Conservation (phyloP, 257 asterid species). For the Ehretia macrophylla region DNA sequence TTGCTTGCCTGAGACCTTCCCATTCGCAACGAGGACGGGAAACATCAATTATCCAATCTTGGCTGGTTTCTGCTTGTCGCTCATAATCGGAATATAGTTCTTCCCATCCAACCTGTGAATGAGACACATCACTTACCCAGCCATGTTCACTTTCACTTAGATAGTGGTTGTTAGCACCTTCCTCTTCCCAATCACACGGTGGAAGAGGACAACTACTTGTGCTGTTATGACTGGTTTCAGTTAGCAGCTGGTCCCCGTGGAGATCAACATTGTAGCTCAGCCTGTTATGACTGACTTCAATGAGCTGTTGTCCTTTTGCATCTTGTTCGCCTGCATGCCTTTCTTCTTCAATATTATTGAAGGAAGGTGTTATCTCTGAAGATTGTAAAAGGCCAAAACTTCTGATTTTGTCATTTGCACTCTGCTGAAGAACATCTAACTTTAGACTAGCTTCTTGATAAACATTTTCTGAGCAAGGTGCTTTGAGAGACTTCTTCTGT, state of each 20-base stretch:
- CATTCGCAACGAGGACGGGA: constrained; percentile 90
- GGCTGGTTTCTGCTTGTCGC: constrained; percentile 25
- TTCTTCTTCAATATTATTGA: constrained; percentile 10
- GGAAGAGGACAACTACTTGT: constrained; percentile 18
- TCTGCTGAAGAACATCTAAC: constrained; percentile 19
- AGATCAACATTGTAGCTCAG: constrained; percentile 17
- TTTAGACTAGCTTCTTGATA: constrained; percentile 20
- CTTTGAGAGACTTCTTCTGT: constrained; percentile 9
- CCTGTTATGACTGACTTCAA: constrained; percentile 21
- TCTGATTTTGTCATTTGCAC: constrained; percentile 20
- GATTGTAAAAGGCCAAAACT: constrained; percentile 8
- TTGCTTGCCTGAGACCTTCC: constrained; percentile 83
- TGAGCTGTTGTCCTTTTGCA: constrained; percentile 10
- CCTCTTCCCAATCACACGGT: constrained; percentile 25
- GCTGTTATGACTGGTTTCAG: constrained; percentile 21
- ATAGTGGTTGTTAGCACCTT: constrained; percentile 21
- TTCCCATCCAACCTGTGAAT: constrained; percentile 48
- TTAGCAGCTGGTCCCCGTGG: constrained; percentile 18
- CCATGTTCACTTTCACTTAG: constrained; percentile 29
- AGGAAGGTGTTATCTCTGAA: constrained; percentile 13
- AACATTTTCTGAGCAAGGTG: constrained; percentile 16
- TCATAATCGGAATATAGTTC: constrained; percentile 43
- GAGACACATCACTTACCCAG: constrained; percentile 49
- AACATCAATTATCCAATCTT: constrained; percentile 70
- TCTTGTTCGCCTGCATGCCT: constrained; percentile 17